Evolutionary conservation across 805 yeast genomes (phyloP), one percentile per base, ranked within the genome.

Genomic region (Metschnikowia noctiluminum): DNA sequence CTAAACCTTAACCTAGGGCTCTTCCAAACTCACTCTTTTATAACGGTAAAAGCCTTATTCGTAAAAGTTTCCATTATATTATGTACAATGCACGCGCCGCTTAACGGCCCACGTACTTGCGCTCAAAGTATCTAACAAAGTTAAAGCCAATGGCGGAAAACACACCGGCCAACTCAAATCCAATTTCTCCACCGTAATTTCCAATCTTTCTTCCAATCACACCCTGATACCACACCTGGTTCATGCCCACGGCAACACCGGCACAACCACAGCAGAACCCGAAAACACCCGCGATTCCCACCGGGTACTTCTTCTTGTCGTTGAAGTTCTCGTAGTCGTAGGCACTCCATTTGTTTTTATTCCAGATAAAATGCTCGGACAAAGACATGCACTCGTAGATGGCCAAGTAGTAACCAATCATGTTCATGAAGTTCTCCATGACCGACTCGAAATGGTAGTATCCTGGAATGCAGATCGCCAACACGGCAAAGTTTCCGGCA

Each of bases 401-500:
- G 51, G 96, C 88, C 63, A 90, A 77, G 80, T 92, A 90, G 77
- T 91, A 91, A 57, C 88, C 92, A 67, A 91, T 89, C 65, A 90
- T 72, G 73, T 88, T 83, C 97, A 91, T 89, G 71, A 91, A 91
- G 71, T 88, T 82, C 51, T 78, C 76, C 86, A 91, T 86, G 60
- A 87, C 90, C 3, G 65, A 59, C 49, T 76, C 80, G 67, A 91
- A 89, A 53, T 77, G 65, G 74, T 86, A 85, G 73, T 85, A 87
- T 43, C 88, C 96, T 42, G 96, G 96, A 57, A 90, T 90, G 61
- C 96, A 82, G 62, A 91, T 85, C 44, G 90, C 97, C 66, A 91
- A 77, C 34, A 92, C 81, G 42, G 81, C 79, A 54, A 78, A 82
- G 69, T 88, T 86, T 62, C 91, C 96, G 46, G 74, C 64, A 41